phyloP scores from a whole-genome alignment of 768 basidiomycete genomes.

The Tephrocybe sp. region DNA sequence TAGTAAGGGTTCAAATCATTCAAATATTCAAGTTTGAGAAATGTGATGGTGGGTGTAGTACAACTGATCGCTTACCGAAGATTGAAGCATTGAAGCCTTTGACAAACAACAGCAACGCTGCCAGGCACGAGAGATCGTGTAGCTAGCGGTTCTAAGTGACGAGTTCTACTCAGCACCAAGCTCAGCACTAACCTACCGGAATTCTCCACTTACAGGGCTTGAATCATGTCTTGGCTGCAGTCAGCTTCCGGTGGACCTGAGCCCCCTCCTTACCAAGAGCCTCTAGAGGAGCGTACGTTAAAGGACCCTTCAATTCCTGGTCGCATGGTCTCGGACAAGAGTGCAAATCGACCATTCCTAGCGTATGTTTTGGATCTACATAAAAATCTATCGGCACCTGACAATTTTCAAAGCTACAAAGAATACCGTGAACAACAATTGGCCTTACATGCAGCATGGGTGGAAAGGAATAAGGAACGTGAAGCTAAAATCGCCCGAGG shows the following conservation, averaged over 20 bases:
- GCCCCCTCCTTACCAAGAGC: slow-evolving; percentile 34
- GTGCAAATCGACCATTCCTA: slow-evolving; percentile 83
- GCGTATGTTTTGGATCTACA: slow-evolving; percentile 51
- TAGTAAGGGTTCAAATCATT: too few relatives aligned
- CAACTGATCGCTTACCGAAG: too few relatives aligned
- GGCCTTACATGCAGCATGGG: slow-evolving; percentile 59
- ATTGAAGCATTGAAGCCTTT: too few relatives aligned
- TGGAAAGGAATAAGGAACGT: slow-evolving; percentile 66
- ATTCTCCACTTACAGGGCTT: slow-evolving; percentile 1
- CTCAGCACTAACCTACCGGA: neutral
- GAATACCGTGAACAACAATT: slow-evolving; percentile 64
- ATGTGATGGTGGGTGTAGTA: too few relatives aligned
- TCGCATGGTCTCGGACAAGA: slow-evolving; percentile 69
- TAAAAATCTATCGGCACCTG: slow-evolving; percentile 6
- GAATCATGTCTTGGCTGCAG: slow-evolving; percentile 64
- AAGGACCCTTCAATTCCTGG: slow-evolving; percentile 62
- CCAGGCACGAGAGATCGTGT: too few relatives aligned
- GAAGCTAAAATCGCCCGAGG: slow-evolving; percentile 73
- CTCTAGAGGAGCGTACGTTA: slow-evolving; percentile 47
- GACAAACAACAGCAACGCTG: too few relatives aligned
- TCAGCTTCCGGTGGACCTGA: slow-evolving; percentile 39
- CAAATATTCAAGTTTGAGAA: too few relatives aligned
- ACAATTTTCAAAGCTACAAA: slow-evolving; percentile 47
- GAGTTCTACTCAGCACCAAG: too few relatives aligned
- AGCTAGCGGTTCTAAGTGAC: too few relatives aligned